Conservation (phyloP, 768 basidiomycete genomes). For the Lactarius akahatsu region DNA sequence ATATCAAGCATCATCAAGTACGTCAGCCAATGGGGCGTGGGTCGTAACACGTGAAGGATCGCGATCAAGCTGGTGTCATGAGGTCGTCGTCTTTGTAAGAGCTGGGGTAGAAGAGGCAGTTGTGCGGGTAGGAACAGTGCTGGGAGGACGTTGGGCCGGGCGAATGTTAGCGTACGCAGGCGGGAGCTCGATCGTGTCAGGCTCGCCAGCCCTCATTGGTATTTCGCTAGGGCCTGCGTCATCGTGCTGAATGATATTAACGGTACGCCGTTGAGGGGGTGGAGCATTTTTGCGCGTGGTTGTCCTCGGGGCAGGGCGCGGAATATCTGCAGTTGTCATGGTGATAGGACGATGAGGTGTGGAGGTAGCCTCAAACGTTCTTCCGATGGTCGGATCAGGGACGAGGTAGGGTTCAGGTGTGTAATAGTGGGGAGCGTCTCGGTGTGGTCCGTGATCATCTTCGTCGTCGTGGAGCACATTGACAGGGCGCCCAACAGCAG, state of each 20-base stretch:
- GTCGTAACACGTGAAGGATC: neutral
- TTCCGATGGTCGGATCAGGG: constrained; percentile 54
- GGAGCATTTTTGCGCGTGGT: constrained; percentile 47
- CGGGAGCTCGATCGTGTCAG: constrained; percentile 79
- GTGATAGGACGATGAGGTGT: constrained; percentile 29
- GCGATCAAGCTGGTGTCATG: neutral
- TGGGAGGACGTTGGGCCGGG: neutral
- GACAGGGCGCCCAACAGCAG: constrained; percentile 48
- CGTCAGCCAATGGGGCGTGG: neutral
- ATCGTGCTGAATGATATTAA: constrained; percentile 83
- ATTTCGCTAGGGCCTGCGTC: constrained; percentile 66
- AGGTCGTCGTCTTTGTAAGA: too few relatives aligned
- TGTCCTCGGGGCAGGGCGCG: constrained; percentile 30
- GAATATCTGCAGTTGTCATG: constrained; percentile 14
- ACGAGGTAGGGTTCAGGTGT: constrained; percentile 75
- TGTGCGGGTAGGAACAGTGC: neutral
- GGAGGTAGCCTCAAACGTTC: constrained; percentile 39
- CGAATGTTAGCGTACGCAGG: constrained; percentile 74
- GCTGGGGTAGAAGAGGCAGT: neutral
- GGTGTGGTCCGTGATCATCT: constrained; percentile 47
- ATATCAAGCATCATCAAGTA: neutral
- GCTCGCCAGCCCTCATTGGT: constrained; percentile 38
- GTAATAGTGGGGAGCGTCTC: constrained; percentile 67
- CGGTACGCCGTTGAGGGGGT: constrained; percentile 56
- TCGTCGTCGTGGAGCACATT: constrained; percentile 62